phyloP scores from a whole-genome alignment of 176 grass and related monocot genomes.

The Canna indica region DNA sequence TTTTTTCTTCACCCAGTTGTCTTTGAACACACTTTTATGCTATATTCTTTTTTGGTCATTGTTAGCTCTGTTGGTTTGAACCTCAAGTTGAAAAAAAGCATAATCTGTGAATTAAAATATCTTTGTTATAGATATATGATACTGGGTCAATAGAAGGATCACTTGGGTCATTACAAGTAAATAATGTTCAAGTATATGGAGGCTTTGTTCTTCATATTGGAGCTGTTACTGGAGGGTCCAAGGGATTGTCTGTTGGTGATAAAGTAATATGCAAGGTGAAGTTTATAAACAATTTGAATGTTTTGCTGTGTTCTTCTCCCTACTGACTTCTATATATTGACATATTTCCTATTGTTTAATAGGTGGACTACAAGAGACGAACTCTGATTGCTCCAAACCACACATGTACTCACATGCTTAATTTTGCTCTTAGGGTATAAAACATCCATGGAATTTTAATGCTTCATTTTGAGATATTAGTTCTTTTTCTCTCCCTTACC shows the following conservation, averaged over 20 bases:
- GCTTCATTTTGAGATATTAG: not conserved
- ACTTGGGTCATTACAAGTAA: conserved; percentile 75
- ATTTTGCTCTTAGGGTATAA: conserved; percentile 83
- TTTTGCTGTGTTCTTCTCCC: not conserved
- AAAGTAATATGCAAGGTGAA: conserved; percentile 74
- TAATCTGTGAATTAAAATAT: not conserved
- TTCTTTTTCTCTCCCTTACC: not conserved
- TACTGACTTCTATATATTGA: not conserved
- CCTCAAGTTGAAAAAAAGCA: not conserved
- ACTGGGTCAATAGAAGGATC: conserved; percentile 73
- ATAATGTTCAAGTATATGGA: conserved; percentile 79
- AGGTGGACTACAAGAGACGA: conserved; percentile 83
- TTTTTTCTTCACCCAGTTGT: too few relatives aligned
- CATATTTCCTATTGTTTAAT: conserved; percentile 14
- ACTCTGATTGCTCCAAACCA: conserved; percentile 86
- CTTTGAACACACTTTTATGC: too few relatives aligned
- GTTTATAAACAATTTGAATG: not conserved
- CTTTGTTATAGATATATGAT: conserved; percentile 65
- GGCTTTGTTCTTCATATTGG: conserved; percentile 89
- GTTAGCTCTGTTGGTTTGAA: not conserved
- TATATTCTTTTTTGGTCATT: not conserved
- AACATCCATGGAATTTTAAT: conserved; percentile 13
- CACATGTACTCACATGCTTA: conserved; percentile 97
- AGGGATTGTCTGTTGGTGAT: conserved; percentile 50
- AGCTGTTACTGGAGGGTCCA: conserved; percentile 37